These are phyloP conservation scores for Apiospora pterosperma DNA, from an alignment of 2,329 filamentous ascomycete genomes.

Conservation along the genomic window DNA sequence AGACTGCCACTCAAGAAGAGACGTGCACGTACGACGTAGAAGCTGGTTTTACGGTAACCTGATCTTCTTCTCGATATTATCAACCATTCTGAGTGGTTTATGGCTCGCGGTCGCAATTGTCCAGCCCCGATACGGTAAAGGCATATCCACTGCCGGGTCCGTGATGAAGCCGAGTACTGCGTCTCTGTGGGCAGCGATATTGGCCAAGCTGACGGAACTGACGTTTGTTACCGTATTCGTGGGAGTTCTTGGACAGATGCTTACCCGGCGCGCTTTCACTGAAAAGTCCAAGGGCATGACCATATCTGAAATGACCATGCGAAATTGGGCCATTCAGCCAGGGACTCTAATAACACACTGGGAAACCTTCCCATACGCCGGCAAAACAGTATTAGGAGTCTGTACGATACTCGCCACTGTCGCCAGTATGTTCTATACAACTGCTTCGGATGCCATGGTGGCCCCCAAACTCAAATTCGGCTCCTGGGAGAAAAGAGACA, in stretches of 20 bases:
- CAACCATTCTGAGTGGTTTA: slow-evolving; percentile 61
- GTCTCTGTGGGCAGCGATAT: slow-evolving; percentile 61
- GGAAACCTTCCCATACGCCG: slow-evolving; percentile 62
- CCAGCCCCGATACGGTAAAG: slow-evolving; percentile 59
- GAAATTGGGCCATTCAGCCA: slow-evolving; percentile 69
- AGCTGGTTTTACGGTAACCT: slow-evolving; percentile 50
- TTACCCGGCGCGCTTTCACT: slow-evolving; percentile 66
- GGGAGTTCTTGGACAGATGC: slow-evolving; percentile 68
- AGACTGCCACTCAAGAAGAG: slow-evolving; percentile 23
- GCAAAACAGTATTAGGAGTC: slow-evolving; percentile 58
- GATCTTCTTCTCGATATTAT: slow-evolving; percentile 54
- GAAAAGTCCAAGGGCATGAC: slow-evolving; percentile 62
- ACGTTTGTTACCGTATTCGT: slow-evolving; percentile 77
- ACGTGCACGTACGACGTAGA: slow-evolving; percentile 23
- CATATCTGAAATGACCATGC: slow-evolving; percentile 74
- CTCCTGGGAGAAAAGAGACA: slow-evolving; percentile 39
- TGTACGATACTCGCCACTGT: slow-evolving; percentile 63
- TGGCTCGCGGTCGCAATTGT: slow-evolving; percentile 61
- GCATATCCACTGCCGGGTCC: slow-evolving; percentile 46
- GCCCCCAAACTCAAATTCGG: slow-evolving; percentile 67
- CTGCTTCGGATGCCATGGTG: slow-evolving; percentile 72
- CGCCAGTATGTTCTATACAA: slow-evolving; percentile 69
- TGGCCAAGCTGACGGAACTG: slow-evolving; percentile 75
- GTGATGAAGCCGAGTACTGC: slow-evolving; percentile 60
- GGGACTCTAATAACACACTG: slow-evolving; percentile 70